Percentiles rank a stretch among this genome's conserved stretches.
phyloP scores from a whole-genome alignment of 2,329 filamentous ascomycete genomes.

The Orbilia quercus region DNA sequence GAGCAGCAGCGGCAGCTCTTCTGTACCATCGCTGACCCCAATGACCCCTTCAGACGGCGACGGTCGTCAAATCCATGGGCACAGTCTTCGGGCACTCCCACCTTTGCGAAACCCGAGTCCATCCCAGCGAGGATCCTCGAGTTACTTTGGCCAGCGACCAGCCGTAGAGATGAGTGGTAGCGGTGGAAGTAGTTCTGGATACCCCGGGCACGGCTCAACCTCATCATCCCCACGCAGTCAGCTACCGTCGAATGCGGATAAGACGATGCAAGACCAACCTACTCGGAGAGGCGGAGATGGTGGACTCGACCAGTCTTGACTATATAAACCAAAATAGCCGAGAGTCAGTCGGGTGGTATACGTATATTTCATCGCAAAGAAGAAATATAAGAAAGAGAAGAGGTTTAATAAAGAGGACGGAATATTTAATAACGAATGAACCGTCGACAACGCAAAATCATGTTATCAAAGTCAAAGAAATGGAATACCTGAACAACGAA shows the following conservation, averaged over 20 bases:
- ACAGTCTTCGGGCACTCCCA: conserved; percentile 35
- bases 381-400: conserved; percentile 11
- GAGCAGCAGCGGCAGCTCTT: conserved; percentile 58
- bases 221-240: conserved; percentile 49
- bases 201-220: conserved; percentile 41
- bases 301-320: conserved; percentile 43
- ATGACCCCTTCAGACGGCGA: conserved; percentile 58
- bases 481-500: too few relatives aligned
- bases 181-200: conserved; percentile 27
- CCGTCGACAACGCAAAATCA: conserved; percentile 45
- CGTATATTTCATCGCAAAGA: too few relatives aligned
- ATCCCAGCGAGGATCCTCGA: conserved; percentile 45
- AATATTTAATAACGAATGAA: background rate
- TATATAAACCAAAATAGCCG: conserved; percentile 23
- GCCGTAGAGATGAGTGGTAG: conserved; percentile 35
- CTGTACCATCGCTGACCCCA: conserved; percentile 57
- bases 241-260: conserved; percentile 31
- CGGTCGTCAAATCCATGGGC: conserved; percentile 54
- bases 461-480: conserved; percentile 39
- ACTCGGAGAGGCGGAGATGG: conserved; percentile 41
- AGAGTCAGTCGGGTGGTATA: conserved; percentile 43
- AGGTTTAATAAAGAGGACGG: conserved; percentile 5
- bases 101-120: conserved; percentile 47
- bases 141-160: conserved; percentile 44
- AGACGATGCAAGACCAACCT: conserved; percentile 43